A percentile compares a stretch with the other conserved stretches of the same genome.
phyloP scores from a whole-genome alignment of 768 basidiomycete genomes.

The Cystobasidium tubakii region DNA sequence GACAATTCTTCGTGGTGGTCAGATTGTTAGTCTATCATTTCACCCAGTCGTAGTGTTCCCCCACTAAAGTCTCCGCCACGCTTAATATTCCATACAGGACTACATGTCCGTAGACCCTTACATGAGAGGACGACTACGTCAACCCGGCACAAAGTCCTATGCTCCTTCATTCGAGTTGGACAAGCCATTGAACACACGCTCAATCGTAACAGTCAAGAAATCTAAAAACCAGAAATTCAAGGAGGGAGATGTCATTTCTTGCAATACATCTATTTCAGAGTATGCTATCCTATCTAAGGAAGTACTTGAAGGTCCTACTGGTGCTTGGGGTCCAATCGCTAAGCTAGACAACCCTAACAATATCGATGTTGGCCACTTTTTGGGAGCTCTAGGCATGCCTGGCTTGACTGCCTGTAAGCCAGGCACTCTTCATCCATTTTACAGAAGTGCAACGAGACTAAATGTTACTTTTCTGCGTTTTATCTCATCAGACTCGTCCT shows the following conservation, averaged over 20 bases:
- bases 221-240: constrained; percentile 41
- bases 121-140: constrained; percentile 45
- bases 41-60: background rate
- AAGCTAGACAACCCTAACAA: constrained; percentile 36
- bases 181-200: constrained; percentile 41
- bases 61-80: background rate
- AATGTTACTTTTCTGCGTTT: constrained; percentile 46
- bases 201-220: constrained; percentile 46
- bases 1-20: background rate
- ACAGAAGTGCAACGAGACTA: constrained; percentile 33
- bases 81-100: background rate
- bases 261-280: constrained; percentile 36
- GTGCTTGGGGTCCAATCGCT: constrained; percentile 11
- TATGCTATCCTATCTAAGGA: constrained; percentile 35
- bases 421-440: background rate
- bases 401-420: constrained; percentile 42
- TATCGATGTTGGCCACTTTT: constrained; percentile 26
- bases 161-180: constrained; percentile 43
- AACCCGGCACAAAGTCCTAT: constrained; percentile 43
- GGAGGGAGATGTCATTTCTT: constrained; percentile 45
- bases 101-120: constrained; percentile 47
- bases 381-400: constrained; percentile 49
- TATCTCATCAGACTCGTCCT: constrained; percentile 49
- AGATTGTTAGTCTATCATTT: background rate
- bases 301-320: constrained; percentile 24